These are phyloP conservation scores for Phytopythium cucurbitacearum DNA, from an alignment of 352 stramenopile genomes.

Conservation along the genomic window DNA sequence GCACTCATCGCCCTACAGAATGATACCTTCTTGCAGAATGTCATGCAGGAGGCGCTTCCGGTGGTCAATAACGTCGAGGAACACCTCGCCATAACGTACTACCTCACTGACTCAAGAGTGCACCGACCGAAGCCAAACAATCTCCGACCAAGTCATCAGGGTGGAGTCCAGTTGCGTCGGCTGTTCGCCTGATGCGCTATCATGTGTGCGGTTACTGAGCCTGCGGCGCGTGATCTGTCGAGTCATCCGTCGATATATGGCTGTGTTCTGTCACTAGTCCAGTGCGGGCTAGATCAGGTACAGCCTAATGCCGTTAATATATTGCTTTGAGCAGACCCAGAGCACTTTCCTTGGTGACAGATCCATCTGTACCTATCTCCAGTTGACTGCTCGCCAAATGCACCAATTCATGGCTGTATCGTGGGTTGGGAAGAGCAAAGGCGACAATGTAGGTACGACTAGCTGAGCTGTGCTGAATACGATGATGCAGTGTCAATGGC, in stretches of 20 bases:
- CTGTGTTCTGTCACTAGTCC: not conserved
- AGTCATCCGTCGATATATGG: not conserved
- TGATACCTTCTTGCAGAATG: constrained; percentile 21
- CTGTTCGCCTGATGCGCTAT: constrained; percentile 20
- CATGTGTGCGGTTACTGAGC: constrained; percentile 6
- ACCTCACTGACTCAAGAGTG: constrained; percentile 17
- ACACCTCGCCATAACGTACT: constrained; percentile 14
- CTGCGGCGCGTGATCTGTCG: constrained; percentile 3
- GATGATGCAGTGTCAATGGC: too few relatives aligned
- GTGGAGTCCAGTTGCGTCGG: constrained; percentile 14
- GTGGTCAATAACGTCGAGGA: constrained; percentile 19
- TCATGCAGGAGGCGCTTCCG: constrained; percentile 15
- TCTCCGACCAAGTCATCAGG: constrained; percentile 12
- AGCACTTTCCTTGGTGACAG: too few relatives aligned
- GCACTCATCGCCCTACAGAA: constrained; percentile 8
- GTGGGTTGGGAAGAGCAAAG: too few relatives aligned
- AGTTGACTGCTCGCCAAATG: too few relatives aligned
- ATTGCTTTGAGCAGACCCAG: too few relatives aligned
- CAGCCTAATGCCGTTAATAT: too few relatives aligned
- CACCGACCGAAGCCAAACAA: constrained; percentile 11
- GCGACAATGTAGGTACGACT: too few relatives aligned
- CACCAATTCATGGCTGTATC: too few relatives aligned
- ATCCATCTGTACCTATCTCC: too few relatives aligned
- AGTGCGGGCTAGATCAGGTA: too few relatives aligned
- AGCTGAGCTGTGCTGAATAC: too few relatives aligned